Evolutionary conservation across 225 moss, liverwort and hornwort genomes (phyloP).

Genomic region (Anthoceros angustus): DNA sequence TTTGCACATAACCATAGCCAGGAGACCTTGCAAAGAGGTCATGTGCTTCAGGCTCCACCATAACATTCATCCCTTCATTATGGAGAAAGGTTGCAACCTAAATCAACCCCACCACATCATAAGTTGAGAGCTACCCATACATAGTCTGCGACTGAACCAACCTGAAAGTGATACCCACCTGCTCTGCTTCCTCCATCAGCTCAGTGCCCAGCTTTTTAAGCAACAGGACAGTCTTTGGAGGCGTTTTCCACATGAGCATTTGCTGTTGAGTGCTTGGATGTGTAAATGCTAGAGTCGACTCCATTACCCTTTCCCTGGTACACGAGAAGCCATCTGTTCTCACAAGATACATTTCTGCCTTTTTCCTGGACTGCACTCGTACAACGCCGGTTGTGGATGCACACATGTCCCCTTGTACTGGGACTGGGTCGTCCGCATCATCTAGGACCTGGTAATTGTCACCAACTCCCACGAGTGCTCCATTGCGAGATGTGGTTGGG

Average conservation of each 20-base stretch:
- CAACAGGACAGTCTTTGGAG: constrained; percentile 57
- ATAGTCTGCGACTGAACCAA: neutral
- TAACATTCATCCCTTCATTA: constrained; percentile 83
- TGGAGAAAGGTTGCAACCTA: constrained; percentile 62
- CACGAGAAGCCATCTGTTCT: constrained; percentile 90
- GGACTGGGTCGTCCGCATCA: constrained; percentile 17
- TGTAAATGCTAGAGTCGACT: constrained; percentile 84
- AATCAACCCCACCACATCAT: neutral
- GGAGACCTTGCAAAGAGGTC: constrained; percentile 64
- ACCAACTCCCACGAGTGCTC: constrained; percentile 18
- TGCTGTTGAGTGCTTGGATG: constrained; percentile 97
- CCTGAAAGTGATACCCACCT: constrained; percentile 12
- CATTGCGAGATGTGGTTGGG: constrained; percentile 15
- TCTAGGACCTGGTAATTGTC: constrained; percentile 13
- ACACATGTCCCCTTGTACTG: constrained; percentile 70
- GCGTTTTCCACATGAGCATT: constrained; percentile 99
- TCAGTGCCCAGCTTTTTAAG: constrained; percentile 78
- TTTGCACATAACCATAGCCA: constrained; percentile 79
- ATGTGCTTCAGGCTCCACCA: constrained; percentile 88
- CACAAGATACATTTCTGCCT: constrained; percentile 95
- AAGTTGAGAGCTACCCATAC: neutral
- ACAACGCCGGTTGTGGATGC: constrained; percentile 94
- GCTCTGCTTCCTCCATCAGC: constrained; percentile 48
- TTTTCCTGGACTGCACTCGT: constrained; percentile 70
- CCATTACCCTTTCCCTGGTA: constrained; percentile 74